Evolutionary conservation across 1,284 basidiomycete species (phyloP), one percentile per base, ranked within the genome.

Genomic region (Puccinia coronata): DNA sequence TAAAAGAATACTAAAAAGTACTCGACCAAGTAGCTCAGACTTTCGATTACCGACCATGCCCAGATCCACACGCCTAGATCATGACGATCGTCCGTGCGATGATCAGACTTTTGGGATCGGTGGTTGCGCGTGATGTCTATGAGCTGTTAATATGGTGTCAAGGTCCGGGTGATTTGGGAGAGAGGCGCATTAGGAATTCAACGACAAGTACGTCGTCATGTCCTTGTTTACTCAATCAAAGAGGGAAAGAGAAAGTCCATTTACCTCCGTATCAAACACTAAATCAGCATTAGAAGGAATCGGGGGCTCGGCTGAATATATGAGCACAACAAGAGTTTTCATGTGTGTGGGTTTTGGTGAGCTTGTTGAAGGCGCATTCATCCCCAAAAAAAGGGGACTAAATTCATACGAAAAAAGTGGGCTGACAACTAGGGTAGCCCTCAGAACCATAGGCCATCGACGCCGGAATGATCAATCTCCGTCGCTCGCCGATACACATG

Each of bases 261-360:
- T 67, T 69, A 78, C 76, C 39, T 70, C 65, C 8, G 57, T 57
- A 55, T 79, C 65, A 71, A 79, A 79, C 16, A 79, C 51, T 53
- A 79, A 69, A 59, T 79, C 76, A 16, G 76, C 76, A 57, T 79
- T 57, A 41, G 76, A 51, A 16, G 76, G 76, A 43, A 79, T 79
- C 2, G 63, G 53, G 14, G 76, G 76, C n/a, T 51, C 34, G 65
- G 65, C 76, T 79, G n/a, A n/a, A n/a, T n/a, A n/a, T n/a, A 61
- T 18, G 49, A 6, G 43, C 6, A 16, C 43, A 39, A 23, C 8
- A 39, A 63, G 11, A 39, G 2, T 16, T 63, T 16, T 63, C 1
- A 11, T 63, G 20, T 12, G 34, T 61, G 25, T 12, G 57, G 25
- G 20, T n/a, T n/a, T n/a, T n/a, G n/a, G n/a, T n/a, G n/a, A n/a